A percentile compares a stretch with the other conserved stretches of the same genome.
Evolutionary conservation across 78 protist genomes (phyloP).

Genomic region (Anaeramoeba ignava): DNA sequence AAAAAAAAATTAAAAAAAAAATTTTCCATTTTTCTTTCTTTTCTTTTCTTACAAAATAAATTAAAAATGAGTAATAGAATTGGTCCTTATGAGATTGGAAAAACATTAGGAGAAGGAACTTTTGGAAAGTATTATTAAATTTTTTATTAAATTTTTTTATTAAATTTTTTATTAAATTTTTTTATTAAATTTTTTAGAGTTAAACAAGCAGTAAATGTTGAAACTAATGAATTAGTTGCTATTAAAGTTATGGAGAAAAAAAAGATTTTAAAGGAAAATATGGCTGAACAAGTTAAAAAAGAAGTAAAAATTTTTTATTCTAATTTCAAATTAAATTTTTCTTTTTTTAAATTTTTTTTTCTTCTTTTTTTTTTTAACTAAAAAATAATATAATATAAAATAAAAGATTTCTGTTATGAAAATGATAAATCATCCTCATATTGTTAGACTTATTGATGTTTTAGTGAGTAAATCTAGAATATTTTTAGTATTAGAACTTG

Average conservation of each 20-base stretch:
- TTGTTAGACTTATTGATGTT: constrained; percentile 32
- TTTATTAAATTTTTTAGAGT: constrained; percentile 21
- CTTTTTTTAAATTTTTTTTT: not conserved
- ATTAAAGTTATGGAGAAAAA: constrained; percentile 36
- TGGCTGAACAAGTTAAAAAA: constrained; percentile 37
- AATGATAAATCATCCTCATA: constrained; percentile 14
- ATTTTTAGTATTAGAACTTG: constrained; percentile 28
- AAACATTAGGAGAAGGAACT: too few relatives aligned
- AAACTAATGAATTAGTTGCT: constrained; percentile 20
- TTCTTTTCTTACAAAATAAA: too few relatives aligned
- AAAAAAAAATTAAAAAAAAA: too few relatives aligned
- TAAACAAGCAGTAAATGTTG: constrained; percentile 11
- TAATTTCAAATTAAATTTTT: not conserved
- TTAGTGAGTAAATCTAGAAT: constrained; percentile 16
- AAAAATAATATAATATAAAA: not conserved
- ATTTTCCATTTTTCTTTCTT: too few relatives aligned
- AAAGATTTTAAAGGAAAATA: constrained; percentile 4
- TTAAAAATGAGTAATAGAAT: too few relatives aligned
- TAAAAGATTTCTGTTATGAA: constrained; percentile 26
- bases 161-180: too few relatives aligned
- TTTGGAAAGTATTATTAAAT: too few relatives aligned
- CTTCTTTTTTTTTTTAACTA: not conserved
- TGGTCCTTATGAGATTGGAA: too few relatives aligned
- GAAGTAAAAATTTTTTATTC: not conserved
- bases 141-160: too few relatives aligned